phyloP scores from a whole-genome alignment of 306 rosid species.

The Medicago ruthenica region DNA sequence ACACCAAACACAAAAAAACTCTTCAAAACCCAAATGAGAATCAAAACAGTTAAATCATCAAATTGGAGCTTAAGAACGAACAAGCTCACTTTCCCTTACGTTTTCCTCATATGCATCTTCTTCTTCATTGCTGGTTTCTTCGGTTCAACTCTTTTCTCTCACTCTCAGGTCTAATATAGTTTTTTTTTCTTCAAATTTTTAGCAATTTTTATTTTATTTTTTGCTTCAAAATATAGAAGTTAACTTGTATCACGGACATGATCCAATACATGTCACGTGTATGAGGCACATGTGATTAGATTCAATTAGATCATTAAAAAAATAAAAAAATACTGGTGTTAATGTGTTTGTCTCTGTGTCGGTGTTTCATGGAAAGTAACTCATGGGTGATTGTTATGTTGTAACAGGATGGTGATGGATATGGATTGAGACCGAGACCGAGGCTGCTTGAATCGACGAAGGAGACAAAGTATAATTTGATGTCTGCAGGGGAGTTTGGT shows the following conservation, averaged over 20 bases:
- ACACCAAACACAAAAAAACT: too few species aligned
- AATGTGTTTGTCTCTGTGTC: too few species aligned
- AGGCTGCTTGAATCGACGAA: slow-evolving; percentile 57
- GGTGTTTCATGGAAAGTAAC: neutral
- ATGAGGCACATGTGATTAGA: too few species aligned
- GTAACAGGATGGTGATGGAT: slow-evolving; percentile 57
- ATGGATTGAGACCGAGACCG: slow-evolving; percentile 50
- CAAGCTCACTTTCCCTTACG: slow-evolving; percentile 53
- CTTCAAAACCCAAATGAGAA: slow-evolving; percentile 53
- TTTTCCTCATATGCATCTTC: slow-evolving; percentile 64
- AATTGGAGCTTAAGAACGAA: slow-evolving; percentile 60
- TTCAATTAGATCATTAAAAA: too few species aligned
- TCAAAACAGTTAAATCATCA: slow-evolving; percentile 56
- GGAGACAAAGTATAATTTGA: slow-evolving; percentile 45
- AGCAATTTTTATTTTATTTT: neutral
- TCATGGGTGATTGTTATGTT: slow-evolving; percentile 28
- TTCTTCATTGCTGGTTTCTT: slow-evolving; percentile 77
- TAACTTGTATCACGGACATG: too few species aligned
- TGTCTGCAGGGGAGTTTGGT: slow-evolving; percentile 70
- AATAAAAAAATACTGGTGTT: too few species aligned
- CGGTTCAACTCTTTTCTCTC: slow-evolving; percentile 62
- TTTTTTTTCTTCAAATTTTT: neutral
- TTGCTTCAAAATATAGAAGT: neutral
- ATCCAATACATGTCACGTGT: too few species aligned
- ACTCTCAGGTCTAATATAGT: slow-evolving; percentile 41